Evolutionary conservation across 2,329 filamentous ascomycete species (phyloP).

Genomic region (Chaetomiaceae sp.): DNA sequence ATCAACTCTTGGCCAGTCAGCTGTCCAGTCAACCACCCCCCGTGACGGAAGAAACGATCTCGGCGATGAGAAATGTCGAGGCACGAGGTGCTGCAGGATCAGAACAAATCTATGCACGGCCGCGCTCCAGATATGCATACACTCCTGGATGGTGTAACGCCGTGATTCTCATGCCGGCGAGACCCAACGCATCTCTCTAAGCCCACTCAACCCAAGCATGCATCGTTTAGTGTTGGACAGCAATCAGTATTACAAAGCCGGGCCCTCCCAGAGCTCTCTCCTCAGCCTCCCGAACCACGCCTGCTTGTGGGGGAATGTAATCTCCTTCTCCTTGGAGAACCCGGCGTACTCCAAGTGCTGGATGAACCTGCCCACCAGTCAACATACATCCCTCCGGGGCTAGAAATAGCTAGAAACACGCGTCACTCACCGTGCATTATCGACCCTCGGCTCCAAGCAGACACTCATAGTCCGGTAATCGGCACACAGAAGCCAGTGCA

Average conservation of each 20-base stretch:
- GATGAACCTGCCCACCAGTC: slow-evolving; percentile 52
- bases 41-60: too few relatives aligned
- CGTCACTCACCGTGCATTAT: slow-evolving; percentile 74
- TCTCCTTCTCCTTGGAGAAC: slow-evolving; percentile 81
- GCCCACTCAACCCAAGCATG: too few relatives aligned
- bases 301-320: slow-evolving; percentile 89
- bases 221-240: background rate
- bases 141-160: too few relatives aligned
- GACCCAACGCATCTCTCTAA: too few relatives aligned
- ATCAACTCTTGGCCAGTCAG: too few relatives aligned
- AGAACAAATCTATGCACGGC: too few relatives aligned
- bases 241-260: slow-evolving; percentile 44
- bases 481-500: slow-evolving; percentile 78
- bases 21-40: too few relatives aligned
- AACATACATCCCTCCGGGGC: background rate
- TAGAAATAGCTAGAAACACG: background rate
- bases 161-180: too few relatives aligned
- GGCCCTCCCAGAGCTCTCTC: slow-evolving; percentile 75
- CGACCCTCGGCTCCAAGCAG: slow-evolving; percentile 82
- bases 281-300: slow-evolving; percentile 77
- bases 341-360: slow-evolving; percentile 67
- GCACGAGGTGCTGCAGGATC: too few relatives aligned
- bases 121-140: too few relatives aligned
- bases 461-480: slow-evolving; percentile 80
- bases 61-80: too few relatives aligned